Base-by-base conservation (phyloP, 176 grass and related monocot genomes). In the Avena eriantha region DNA sequence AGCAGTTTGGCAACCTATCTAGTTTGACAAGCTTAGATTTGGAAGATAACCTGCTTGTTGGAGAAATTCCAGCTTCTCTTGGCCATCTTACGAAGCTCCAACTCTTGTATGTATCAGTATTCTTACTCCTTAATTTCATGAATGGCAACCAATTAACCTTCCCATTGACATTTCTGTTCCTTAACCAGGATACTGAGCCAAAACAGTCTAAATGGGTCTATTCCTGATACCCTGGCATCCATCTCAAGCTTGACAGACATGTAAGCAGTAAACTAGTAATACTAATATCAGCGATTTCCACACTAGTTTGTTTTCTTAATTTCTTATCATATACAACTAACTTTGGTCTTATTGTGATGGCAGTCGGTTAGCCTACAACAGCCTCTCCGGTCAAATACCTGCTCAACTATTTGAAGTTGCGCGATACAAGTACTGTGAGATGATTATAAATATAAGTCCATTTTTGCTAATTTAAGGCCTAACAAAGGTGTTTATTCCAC, bases 301-400 rank as follows among this genome's bases (percentile, higher is more conserved):
- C 15, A 79, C 45, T 8, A 63, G 53, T 15, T 22, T 18, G 50
- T 35, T 24, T 54, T 10, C 24, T 63, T 67, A 16, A 16, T 36
- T 57, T 41, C 8, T 45, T 73, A 31, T 54, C 22, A 46, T 85
- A 53, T 85, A 71, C 23, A 41, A 56, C 69, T 89, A 79, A 93
- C 75, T 80, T 79, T 81, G 41, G 50, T 83, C 65, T 43, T 84
- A 75, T 79, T 61, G 68, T 77, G 60, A 60, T 86, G 45, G 60
- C 93, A 98, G 96, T 77, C 88, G 92, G 15, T 84, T 98, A 82
- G 96, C 96, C 26, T 94, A 94, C 91, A 98, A 98, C 88, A 76
- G 86, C 53, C 92, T 98, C 63, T 91, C 86, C 17, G 96, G 93
- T 82, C 86, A 86, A 88, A 98, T 98, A 94, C 93, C 96, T 80